Evolutionary conservation across 192 early-diverging fungal species (phyloP), one percentile per base, ranked within the genome.

Genomic region (Coemansia sp.): DNA sequence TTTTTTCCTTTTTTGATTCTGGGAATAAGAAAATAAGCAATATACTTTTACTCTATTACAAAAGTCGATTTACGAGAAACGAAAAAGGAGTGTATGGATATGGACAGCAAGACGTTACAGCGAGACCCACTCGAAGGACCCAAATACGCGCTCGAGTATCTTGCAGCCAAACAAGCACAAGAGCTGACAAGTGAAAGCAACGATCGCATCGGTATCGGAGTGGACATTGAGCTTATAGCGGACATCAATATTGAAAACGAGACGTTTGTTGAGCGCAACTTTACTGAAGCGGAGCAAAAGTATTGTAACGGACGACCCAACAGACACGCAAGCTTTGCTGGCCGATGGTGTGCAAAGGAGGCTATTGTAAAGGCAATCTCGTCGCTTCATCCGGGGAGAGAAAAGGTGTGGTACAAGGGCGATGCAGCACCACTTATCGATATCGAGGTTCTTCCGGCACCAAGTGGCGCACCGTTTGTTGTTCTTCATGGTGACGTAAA

Each of bases 291-390:
- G n/a, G 94, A 96, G 70, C 86, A 87, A 41, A 76, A 68, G 4
- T 95, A 98, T 79, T 98, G 95, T 78, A 44, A 72, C 37, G 55
- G 65, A 29, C 81, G 84, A 2, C 84, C 92, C 13, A 87, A 88
- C 66, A 86, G 90, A 15, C 86, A 87, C 62, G 83, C 92, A 0
- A 93, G 91, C 75, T 94, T 91, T 76, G 89, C 95, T 31, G 95
- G 95, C 53, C 86, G 90, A 29, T 98, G 95, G 95, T 90, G 90
- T 7, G 95, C 95, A 55, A 98, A 98, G 85, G 95, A 98, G 67
- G 92, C 95, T 1, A 92, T 93, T 15, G 84, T 98, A 68, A 98
- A 98, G 86, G 94, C 95, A 14, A 87, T 97, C 23, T 88, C 87
- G 40, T 90, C 87, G 8, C 84, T 82, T 0, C 57, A 79, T 22